Evolutionary conservation across 2,329 filamentous ascomycete species (phyloP).

Genomic region (Massarina eburnea): DNA sequence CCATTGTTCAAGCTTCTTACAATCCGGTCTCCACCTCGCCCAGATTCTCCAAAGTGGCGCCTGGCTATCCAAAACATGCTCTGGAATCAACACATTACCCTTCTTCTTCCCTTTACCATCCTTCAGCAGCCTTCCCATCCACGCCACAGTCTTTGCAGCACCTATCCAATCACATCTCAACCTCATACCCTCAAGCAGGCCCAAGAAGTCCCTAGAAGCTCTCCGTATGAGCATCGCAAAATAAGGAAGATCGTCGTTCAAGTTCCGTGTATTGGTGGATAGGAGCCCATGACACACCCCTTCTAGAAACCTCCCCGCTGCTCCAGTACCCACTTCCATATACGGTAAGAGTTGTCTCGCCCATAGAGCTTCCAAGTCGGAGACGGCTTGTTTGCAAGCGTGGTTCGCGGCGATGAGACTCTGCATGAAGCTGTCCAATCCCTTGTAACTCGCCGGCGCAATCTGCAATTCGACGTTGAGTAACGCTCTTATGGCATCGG

Average conservation of each 20-base stretch:
- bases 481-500: conserved; percentile 20
- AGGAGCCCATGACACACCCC: conserved; percentile 22
- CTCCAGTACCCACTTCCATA: conserved; percentile 21
- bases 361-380: conserved; percentile 31
- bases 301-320: conserved; percentile 27
- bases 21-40: conserved; percentile 32
- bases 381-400: conserved; percentile 22
- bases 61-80: conserved; percentile 26
- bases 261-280: conserved; percentile 13
- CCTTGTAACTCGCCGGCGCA: conserved; percentile 29
- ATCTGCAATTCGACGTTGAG: conserved; percentile 28
- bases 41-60: conserved; percentile 33
- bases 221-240: conserved; percentile 23
- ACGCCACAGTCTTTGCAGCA: conserved; percentile 22
- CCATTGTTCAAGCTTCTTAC: conserved; percentile 15
- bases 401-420: conserved; percentile 33
- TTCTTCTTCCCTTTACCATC: background rate
- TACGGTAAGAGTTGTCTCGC: conserved; percentile 27
- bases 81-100: conserved; percentile 11
- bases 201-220: conserved; percentile 23
- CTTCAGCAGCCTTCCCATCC: conserved; percentile 17
- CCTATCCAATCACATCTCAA: conserved; percentile 24
- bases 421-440: conserved; percentile 29
- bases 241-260: conserved; percentile 23
- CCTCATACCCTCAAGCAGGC: conserved; percentile 28